Conservation (phyloP, 306 rosid species). For the Prosopis cineraria region DNA sequence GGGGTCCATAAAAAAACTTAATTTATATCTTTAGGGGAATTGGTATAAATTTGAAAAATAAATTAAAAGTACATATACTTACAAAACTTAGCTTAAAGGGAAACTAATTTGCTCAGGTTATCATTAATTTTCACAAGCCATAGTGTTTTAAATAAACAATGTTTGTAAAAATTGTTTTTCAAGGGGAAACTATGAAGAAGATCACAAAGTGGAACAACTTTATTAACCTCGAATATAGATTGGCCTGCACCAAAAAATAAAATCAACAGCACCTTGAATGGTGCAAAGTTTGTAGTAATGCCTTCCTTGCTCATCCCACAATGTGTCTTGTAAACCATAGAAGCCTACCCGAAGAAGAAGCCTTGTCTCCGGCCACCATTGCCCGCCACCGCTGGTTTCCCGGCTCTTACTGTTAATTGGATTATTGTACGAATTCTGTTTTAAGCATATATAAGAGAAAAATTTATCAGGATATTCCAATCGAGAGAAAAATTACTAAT, state of each 20-base stretch:
- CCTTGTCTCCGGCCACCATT: slow-evolving; percentile 58
- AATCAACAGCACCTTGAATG: slow-evolving; percentile 82
- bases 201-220: background rate
- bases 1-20: background rate
- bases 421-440: slow-evolving; percentile 14
- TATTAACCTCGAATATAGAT: slow-evolving; percentile 69
- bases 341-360: slow-evolving; percentile 61
- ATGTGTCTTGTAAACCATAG: slow-evolving; percentile 79
- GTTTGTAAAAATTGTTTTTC: too few relatives aligned
- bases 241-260: slow-evolving; percentile 81
- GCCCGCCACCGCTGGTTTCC: slow-evolving; percentile 70
- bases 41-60: too few relatives aligned
- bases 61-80: too few relatives aligned
- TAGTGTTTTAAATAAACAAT: background rate
- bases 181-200: background rate
- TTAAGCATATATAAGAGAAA: background rate
- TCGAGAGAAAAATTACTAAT: too few relatives aligned
- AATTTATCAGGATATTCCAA: background rate
- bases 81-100: background rate
- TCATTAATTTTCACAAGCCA: background rate
- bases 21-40: too few relatives aligned
- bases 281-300: slow-evolving; percentile 70
- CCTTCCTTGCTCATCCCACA: slow-evolving; percentile 78
- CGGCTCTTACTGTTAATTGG: background rate
- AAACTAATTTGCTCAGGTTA: too few relatives aligned